Base-by-base conservation (phyloP, 75 land plant genomes). In the Pinus tabuliformis region DNA sequence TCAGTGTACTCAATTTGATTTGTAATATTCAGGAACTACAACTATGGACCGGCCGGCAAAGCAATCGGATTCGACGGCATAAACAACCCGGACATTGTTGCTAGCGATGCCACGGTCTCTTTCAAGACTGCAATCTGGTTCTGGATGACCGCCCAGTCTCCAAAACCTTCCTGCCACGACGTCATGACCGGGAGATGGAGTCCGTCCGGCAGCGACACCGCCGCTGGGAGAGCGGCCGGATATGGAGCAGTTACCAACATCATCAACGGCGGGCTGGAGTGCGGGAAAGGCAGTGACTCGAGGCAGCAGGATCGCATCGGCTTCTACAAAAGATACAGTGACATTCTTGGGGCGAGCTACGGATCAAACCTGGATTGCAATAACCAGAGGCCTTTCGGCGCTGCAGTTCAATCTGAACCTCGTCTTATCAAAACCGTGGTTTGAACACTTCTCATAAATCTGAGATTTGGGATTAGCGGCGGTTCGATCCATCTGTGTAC, bases 201-300 rank as follows among this genome's bases (percentile, higher is more conserved):
- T 2, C 95, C 95, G 1, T 78, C 88, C 1, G 68, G 28, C 1
- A 68, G 73, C 3, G 95, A 92, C 70, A 65, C 4, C 1, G 39
- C 75, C 0, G 89, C 87, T 33, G 77, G 81, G 1, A 45, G 93
- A 22, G 59, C 80, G 2, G 83, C 90, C 0, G 94, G 96, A n/a
- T 93, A 78, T 33, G 94, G 95, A 3, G 75, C 85, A 28, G 78
- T 82, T 37, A 93, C 87, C 33, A 88, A 88, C 78, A 92, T 92
- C 58, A 88, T 92, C 75, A 92, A 92, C 42, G 90, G 93, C 14
- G 89, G 85, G 3, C n/a, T 81, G 1, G 95, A 93, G 75, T 93
- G 96, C 49, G 88, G 88, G 15, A n/a, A 73, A 3, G 82, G 89
- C 14, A 59, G 62, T 20, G 75, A 90, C 13, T 70, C 39, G 42